Conservation (phyloP, 2,329 filamentous ascomycete genomes). For the Alternaria sp. region DNA sequence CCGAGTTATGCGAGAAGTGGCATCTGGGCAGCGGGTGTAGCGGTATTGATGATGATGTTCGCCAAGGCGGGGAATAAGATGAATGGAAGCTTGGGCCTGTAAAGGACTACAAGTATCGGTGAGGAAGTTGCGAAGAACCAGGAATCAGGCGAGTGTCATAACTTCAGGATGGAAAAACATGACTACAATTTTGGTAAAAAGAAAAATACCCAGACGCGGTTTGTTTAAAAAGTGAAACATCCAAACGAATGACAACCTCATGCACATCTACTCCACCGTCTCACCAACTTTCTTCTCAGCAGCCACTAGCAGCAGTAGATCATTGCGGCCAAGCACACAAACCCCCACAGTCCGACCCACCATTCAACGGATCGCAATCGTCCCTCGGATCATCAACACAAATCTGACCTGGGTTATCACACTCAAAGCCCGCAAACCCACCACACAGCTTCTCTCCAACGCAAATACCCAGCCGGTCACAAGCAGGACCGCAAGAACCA, state of each 20-base stretch:
- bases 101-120: background rate
- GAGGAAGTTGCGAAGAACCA: background rate
- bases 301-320: background rate
- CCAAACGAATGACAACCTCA: background rate
- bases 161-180: background rate
- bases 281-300: background rate
- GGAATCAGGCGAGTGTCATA: too few species aligned
- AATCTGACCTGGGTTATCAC: slow-evolving; percentile 41
- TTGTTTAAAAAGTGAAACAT: background rate
- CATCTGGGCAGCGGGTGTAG: background rate
- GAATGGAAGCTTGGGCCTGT: background rate
- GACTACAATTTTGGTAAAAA: background rate
- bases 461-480: slow-evolving; percentile 48
- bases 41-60: background rate
- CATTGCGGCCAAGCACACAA: slow-evolving; percentile 50
- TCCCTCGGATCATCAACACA: slow-evolving; percentile 58
- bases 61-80: background rate
- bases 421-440: slow-evolving; percentile 52
- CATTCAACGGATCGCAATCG: slow-evolving; percentile 51
- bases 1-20: background rate
- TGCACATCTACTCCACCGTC: background rate
- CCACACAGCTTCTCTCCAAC: slow-evolving; percentile 52
- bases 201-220: too few species aligned
- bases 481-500: slow-evolving; percentile 48
- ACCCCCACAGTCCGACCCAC: slow-evolving; percentile 56